Percentiles rank a stretch among this genome's conserved stretches.
phyloP scores from a whole-genome alignment of 208 protist species.

The Herpetomonas tarakana region DNA sequence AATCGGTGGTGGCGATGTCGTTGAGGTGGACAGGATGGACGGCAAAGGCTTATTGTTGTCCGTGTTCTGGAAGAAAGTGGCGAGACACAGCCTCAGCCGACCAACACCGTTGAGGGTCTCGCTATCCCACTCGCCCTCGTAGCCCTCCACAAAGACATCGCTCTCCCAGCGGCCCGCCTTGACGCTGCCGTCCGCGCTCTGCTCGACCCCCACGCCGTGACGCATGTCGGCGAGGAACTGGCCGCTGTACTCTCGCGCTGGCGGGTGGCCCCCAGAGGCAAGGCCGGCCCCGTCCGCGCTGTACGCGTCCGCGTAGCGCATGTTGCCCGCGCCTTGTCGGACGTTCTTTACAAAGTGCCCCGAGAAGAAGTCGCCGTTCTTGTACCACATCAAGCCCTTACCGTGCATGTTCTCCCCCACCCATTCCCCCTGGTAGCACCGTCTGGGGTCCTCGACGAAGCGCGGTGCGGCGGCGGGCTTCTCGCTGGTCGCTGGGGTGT shows the following conservation, averaged over 20 bases:
- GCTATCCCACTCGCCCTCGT: slow-evolving; percentile 87
- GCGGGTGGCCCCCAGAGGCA: no score
- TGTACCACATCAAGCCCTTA: slow-evolving; percentile 78
- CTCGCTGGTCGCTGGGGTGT: background rate
- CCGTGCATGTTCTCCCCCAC: slow-evolving; percentile 76
- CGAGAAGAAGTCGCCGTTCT: slow-evolving; percentile 79
- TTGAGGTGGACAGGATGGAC: slow-evolving; percentile 12
- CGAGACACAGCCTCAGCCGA: slow-evolving; percentile 34
- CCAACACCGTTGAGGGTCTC: slow-evolving; percentile 67
- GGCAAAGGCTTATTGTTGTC: slow-evolving; percentile 18
- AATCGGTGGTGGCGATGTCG: background rate
- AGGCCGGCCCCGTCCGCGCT: background rate
- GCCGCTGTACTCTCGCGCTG: slow-evolving; percentile 64
- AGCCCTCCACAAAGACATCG: slow-evolving; percentile 73
- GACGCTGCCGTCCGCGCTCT: slow-evolving; percentile 50
- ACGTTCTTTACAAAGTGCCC: slow-evolving; percentile 62
- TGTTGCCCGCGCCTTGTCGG: slow-evolving; percentile 73
- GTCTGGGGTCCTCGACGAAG: background rate
- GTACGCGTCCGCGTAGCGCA: slow-evolving; percentile 53
- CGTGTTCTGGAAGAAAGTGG: slow-evolving; percentile 32
- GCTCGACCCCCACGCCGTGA: slow-evolving; percentile 66
- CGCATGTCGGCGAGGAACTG: slow-evolving; percentile 55
- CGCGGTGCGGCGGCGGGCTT: slow-evolving; percentile 2
- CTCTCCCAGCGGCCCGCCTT: slow-evolving; percentile 55
- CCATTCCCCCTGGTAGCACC: slow-evolving; percentile 90